Evolutionary conservation across 306 rosid species (phyloP).

Genomic region (Erythrophleum fordii): DNA sequence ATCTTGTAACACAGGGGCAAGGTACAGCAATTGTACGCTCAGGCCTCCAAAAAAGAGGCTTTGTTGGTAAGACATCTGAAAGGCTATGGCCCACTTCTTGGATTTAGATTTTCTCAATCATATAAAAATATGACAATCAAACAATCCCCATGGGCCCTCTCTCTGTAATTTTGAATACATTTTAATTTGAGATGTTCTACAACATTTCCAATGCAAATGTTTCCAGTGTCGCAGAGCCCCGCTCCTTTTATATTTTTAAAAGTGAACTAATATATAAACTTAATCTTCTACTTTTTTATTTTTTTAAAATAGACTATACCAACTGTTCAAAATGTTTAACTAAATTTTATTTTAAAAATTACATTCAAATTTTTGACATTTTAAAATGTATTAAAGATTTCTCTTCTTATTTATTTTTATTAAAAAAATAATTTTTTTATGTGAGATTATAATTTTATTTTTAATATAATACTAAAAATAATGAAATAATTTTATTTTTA

Average conservation of each 20-base stretch:
- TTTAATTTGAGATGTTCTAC: not conserved
- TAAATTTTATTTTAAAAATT: no score
- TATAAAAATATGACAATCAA: not conserved
- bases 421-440: no score
- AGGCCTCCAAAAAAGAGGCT: not conserved
- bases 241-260: not conserved
- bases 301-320: no score
- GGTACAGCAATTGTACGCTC: not conserved
- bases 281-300: no score
- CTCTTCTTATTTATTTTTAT: no score
- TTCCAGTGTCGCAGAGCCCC: not conserved
- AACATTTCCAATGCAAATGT: slow-evolving; percentile 11
- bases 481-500: no score
- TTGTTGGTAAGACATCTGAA: not conserved
- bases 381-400: no score
- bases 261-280: not conserved
- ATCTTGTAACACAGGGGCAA: no score
- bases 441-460: no score
- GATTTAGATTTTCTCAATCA: not conserved
- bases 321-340: no score
- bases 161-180: not conserved
- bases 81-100: not conserved
- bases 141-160: not conserved
- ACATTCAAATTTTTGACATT: no score
- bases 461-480: no score